A percentile compares a stretch with the other conserved stretches of the same genome.
Conservation (phyloP, 176 grass and related monocot species). For the Echinochloa phyllopogon region DNA sequence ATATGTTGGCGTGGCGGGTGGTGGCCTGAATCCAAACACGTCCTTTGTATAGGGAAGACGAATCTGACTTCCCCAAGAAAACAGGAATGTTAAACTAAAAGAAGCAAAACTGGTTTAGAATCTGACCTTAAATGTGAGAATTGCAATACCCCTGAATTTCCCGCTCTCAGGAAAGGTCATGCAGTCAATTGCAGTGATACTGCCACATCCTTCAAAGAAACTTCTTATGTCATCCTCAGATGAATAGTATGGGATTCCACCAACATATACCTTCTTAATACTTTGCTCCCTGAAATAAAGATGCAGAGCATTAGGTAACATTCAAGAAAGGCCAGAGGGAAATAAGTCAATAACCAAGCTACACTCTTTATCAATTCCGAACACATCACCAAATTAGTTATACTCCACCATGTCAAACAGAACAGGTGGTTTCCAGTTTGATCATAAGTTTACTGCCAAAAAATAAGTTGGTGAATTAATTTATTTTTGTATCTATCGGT, state of each 20-base stretch:
- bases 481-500: not conserved
- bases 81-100: constrained; percentile 8
- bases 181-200: constrained; percentile 74
- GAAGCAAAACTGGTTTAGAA: constrained; percentile 11
- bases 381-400: not conserved
- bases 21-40: no score
- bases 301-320: constrained; percentile 16
- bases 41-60: not conserved
- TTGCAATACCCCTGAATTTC: constrained; percentile 91
- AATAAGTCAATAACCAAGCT: constrained; percentile 11
- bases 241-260: constrained; percentile 96
- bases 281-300: constrained; percentile 65
- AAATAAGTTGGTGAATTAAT: not conserved
- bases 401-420: not conserved
- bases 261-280: constrained; percentile 89
- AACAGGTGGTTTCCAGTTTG: not conserved
- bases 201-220: constrained; percentile 88
- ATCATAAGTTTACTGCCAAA: not conserved
- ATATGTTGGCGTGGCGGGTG: no score
- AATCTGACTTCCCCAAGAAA: not conserved
- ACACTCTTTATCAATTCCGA: not conserved
- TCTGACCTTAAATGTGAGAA: constrained; percentile 95
- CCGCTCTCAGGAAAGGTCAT: constrained; percentile 87
- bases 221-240: constrained; percentile 93
- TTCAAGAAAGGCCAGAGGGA: not conserved